A percentile compares a stretch with the other conserved stretches of the same genome.
Evolutionary conservation across 306 rosid species (phyloP).

Genomic region (Cicer chorassanicum): DNA sequence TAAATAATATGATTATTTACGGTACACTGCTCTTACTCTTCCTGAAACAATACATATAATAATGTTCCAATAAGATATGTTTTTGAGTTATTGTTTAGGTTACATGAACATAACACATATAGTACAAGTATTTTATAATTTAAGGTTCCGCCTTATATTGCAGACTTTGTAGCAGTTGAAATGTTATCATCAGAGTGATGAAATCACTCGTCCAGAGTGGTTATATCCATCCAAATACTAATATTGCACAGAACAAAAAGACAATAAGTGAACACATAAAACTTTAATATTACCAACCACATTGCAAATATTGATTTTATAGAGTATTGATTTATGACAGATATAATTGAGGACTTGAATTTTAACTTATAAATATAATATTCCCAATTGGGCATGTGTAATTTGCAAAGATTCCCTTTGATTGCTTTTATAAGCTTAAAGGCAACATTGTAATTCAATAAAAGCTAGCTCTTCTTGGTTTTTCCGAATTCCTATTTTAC

Average conservation of each 20-base stretch:
- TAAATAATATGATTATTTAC: not conserved
- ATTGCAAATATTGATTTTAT: constrained; percentile 15
- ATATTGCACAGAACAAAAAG: constrained; percentile 44
- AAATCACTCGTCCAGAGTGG: constrained; percentile 54
- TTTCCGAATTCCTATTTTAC: constrained; percentile 26
- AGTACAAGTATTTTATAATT: constrained; percentile 47
- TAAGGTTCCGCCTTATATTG: constrained; percentile 49
- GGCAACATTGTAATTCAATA: constrained; percentile 34
- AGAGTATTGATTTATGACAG: constrained; percentile 30
- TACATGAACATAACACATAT: constrained; percentile 45
- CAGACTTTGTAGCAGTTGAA: constrained; percentile 55
- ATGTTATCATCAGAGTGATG: constrained; percentile 61
- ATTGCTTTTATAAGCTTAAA: constrained; percentile 42
- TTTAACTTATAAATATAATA: not conserved
- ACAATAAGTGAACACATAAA: constrained; percentile 52
- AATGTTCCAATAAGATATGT: constrained; percentile 44
- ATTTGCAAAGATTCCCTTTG: constrained; percentile 40
- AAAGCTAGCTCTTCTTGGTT: not conserved
- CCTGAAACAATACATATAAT: constrained; percentile 38
- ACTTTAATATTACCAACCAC: constrained; percentile 45
- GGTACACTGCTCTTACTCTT: constrained; percentile 33
- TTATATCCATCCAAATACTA: constrained; percentile 50
- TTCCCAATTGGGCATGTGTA: constrained; percentile 30
- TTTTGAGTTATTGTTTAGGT: constrained; percentile 43
- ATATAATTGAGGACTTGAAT: constrained; percentile 3